Evolutionary conservation across 768 basidiomycete genomes (phyloP), one percentile per base, ranked within the genome.

Genomic region (Candolleomyces eurysporus): DNA sequence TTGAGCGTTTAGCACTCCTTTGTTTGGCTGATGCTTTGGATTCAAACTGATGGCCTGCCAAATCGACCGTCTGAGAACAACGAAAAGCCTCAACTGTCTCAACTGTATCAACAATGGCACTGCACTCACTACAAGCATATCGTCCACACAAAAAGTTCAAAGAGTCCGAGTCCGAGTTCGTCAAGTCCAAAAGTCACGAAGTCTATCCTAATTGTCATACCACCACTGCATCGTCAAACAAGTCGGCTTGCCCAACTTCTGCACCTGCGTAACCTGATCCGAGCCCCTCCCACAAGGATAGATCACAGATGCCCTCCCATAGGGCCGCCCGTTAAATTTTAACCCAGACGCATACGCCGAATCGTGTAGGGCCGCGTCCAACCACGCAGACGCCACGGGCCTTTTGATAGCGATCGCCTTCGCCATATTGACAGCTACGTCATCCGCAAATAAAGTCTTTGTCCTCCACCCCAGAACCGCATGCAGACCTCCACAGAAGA

Each of bases 401-500:
- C 16, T 36, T 21, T 57, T 57, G 4, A 58, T 26, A 30, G 61
- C 43, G n/a, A 62, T 53, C 42, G 48, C 39, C 13, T 17, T n/a
- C 8, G 48, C 61, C 22, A 40, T 30, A 17, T 32, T 48, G 19
- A 22, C 56, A 31, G 50, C 45, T 17, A 43, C 57, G 42, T 59
- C 36, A 31, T 62, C 61, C n/a, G 32, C 48, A n/a, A 62, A 59
- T 9, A 42, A 46, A 32, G 57, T 46, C 46, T 30, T 17, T 3
- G 61, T 62, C 14, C 61, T 46, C 49, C 58, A 62, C 5, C 49
- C 26, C 8, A 62, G 22, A 5, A 62, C 57, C 6, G 61, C 61
- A 57, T 62, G 61, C 42, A 62, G 14, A 17, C 61, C 61, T 2
- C 53, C 53, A 22, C 42, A 26, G 58, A 62, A 62, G 16, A 62